Conservation (phyloP, 1,139 yeast genomes). For the Taiozyma sp. region DNA sequence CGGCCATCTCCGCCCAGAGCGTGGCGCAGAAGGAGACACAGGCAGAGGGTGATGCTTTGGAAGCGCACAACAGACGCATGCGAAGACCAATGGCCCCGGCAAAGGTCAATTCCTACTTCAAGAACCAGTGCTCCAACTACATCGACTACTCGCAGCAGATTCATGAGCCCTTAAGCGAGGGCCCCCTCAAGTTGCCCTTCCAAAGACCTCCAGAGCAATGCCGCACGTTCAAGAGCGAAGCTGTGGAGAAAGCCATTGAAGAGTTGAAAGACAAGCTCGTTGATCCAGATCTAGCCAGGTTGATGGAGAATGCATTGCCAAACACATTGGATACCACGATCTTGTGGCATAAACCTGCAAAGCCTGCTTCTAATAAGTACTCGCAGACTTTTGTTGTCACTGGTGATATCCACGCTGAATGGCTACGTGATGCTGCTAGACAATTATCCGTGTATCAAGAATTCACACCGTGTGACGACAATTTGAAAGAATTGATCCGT, state of each 20-base stretch:
- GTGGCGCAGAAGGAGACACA: too few relatives aligned
- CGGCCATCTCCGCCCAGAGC: too few relatives aligned
- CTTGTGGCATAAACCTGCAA: conserved; percentile 52
- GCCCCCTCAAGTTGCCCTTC: conserved; percentile 50
- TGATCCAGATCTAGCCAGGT: conserved; percentile 65
- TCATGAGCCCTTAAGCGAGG: conserved; percentile 49
- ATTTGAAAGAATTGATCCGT: conserved; percentile 47
- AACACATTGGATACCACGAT: conserved; percentile 88
- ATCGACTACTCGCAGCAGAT: conserved; percentile 26
- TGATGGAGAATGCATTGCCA: conserved; percentile 81
- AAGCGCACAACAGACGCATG: not conserved
- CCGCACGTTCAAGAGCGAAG: conserved; percentile 62
- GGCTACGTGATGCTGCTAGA: conserved; percentile 83
- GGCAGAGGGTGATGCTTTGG: not conserved
- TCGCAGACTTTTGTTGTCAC: conserved; percentile 73
- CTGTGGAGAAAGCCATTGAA: conserved; percentile 58
- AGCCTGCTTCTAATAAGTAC: conserved; percentile 6
- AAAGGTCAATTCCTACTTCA: not conserved
- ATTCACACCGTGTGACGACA: conserved; percentile 46
- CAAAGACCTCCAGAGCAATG: conserved; percentile 75
- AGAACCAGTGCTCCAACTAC: conserved; percentile 25
- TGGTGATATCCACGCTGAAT: conserved; percentile 89
- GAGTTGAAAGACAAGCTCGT: conserved; percentile 47
- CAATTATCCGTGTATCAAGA: conserved; percentile 77
- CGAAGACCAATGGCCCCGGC: not conserved